These are phyloP conservation scores for Talaromyces stipitatus DNA, from an alignment of 495 filamentous ascomycete species.

Conservation along the genomic window DNA sequence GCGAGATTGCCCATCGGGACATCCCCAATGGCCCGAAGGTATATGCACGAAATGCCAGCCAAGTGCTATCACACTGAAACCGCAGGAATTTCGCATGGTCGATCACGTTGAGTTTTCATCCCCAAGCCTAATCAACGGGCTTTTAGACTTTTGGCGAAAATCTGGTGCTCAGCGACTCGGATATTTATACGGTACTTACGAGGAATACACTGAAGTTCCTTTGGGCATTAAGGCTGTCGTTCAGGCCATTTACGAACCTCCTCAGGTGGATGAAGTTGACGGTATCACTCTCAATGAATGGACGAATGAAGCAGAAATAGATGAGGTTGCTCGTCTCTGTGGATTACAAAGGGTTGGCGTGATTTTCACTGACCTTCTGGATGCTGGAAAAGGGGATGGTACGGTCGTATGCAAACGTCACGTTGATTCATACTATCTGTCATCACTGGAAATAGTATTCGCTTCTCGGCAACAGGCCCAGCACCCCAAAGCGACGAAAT, in stretches of 20 bases:
- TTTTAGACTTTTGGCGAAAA: constrained; percentile 85
- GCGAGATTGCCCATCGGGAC: constrained; percentile 83
- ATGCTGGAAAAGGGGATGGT: constrained; percentile 72
- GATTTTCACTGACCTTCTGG: constrained; percentile 89
- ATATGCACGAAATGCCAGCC: constrained; percentile 99
- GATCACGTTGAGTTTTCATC: constrained; percentile 96
- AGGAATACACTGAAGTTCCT: constrained; percentile 88
- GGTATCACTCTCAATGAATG: constrained; percentile 82
- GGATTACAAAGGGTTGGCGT: constrained; percentile 87
- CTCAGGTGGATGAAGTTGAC: constrained; percentile 85
- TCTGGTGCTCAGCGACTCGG: constrained; percentile 76
- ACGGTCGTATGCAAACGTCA: constrained; percentile 92
- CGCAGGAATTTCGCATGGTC: constrained; percentile 93
- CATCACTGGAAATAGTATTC: constrained; percentile 86
- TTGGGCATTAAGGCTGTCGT: constrained; percentile 94
- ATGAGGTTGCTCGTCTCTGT: constrained; percentile 75
- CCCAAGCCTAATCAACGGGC: constrained; percentile 70
- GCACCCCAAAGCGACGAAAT: constrained; percentile 86
- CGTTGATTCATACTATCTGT: constrained; percentile 89
- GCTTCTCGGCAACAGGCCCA: constrained; percentile 79
- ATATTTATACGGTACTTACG: constrained; percentile 85
- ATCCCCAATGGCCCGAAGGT: constrained; percentile 90
- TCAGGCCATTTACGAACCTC: constrained; percentile 95
- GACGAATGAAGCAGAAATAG: constrained; percentile 77
- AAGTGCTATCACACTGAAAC: constrained; percentile 90